phyloP scores from a whole-genome alignment of 2,329 filamentous ascomycete species.

The Pseudopithomyces chartarum region DNA sequence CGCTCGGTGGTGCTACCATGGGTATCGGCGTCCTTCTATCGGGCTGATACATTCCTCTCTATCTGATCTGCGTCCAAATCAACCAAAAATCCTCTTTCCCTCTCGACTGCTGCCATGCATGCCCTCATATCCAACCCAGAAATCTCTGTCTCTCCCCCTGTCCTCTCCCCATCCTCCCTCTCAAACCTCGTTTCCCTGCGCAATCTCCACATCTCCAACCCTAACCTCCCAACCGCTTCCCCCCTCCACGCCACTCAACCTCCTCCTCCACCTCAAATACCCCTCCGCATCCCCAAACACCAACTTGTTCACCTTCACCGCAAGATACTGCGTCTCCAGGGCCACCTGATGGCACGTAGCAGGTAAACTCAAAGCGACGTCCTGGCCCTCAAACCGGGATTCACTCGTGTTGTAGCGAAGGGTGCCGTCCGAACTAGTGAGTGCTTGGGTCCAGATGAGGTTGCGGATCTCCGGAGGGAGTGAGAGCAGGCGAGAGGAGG shows the following conservation, averaged over 20 bases:
- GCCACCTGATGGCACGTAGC: constrained; percentile 18
- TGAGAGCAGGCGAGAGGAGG: constrained; percentile 10
- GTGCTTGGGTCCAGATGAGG: constrained; percentile 16
- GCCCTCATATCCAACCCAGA: too few relatives aligned
- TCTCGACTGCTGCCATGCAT: too few relatives aligned
- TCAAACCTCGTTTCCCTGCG: neutral
- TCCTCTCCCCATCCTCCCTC: neutral
- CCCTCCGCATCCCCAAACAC: constrained; percentile 13
- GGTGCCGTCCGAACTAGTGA: constrained; percentile 6
- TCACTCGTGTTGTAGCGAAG: constrained; percentile 8
- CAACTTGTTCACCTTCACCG: constrained; percentile 14
- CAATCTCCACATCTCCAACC: neutral
- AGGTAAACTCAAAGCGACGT: constrained; percentile 19
- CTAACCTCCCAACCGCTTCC: neutral
- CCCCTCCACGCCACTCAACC: neutral
- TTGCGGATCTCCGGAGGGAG: constrained; percentile 20
- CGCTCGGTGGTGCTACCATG: too few relatives aligned
- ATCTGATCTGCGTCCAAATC: too few relatives aligned
- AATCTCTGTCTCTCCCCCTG: too few relatives aligned
- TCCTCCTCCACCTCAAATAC: constrained; percentile 5
- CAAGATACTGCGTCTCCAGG: constrained; percentile 17
- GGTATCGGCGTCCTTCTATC: too few relatives aligned
- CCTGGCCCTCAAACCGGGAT: constrained; percentile 15
- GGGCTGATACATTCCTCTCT: too few relatives aligned
- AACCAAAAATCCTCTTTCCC: too few relatives aligned